phyloP scores from a whole-genome alignment of 352 stramenopile species.

The Globisporangium acanthophoron region DNA sequence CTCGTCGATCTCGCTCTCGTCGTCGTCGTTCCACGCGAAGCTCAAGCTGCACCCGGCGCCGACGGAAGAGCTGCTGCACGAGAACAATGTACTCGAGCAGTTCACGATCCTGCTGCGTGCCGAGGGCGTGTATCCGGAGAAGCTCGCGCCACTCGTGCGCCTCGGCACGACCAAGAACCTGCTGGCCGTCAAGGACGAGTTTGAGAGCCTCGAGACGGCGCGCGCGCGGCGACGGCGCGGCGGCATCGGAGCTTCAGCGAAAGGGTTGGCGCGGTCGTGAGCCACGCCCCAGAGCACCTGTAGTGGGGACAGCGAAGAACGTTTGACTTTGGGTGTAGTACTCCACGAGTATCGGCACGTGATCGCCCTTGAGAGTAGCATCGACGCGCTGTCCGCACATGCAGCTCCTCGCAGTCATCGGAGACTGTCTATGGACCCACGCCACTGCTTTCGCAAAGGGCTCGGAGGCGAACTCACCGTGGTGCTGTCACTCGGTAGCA shows the following conservation, averaged over 20 bases:
- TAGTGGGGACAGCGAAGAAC: no score
- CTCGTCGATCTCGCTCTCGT: conserved; percentile 2
- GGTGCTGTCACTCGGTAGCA: no score
- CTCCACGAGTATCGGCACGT: no score
- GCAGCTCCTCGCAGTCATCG: no score
- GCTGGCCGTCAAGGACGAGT: conserved; percentile 22
- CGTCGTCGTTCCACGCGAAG: conserved; percentile 25
- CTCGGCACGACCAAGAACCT: conserved; percentile 55
- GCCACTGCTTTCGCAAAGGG: no score
- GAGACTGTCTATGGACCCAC: no score
- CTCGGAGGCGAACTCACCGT: no score
- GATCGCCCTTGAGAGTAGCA: no score
- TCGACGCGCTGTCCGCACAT: no score
- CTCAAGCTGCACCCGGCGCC: conserved; percentile 43
- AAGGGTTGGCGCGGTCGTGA: background rate
- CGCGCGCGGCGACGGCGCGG: conserved; percentile 10
- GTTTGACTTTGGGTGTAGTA: no score
- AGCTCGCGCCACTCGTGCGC: conserved; percentile 38
- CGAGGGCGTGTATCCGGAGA: conserved; percentile 61
- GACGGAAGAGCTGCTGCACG: conserved; percentile 28
- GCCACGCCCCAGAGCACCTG: no score
- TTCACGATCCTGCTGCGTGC: conserved; percentile 49
- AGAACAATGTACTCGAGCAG: conserved; percentile 62
- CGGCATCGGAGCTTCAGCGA: background rate
- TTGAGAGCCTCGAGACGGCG: conserved; percentile 16